Base-by-base conservation (phyloP, 257 asterid species). In the Mitragyna speciosa region DNA sequence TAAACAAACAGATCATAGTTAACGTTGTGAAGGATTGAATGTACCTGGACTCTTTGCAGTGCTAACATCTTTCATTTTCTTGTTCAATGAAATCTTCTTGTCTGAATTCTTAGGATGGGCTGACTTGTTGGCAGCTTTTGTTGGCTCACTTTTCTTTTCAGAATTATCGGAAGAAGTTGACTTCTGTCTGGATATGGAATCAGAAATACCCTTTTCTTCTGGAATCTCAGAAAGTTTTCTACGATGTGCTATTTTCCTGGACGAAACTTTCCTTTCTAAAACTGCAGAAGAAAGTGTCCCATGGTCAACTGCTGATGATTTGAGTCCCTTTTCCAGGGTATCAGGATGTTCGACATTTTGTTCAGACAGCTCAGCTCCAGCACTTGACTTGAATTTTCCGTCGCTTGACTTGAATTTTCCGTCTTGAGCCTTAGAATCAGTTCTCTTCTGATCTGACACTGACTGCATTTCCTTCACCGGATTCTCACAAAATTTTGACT, bases 211-310 rank as follows among this genome's bases (percentile, higher is more conserved):
- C 84, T 82, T 89, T 72, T 90, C 41, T 4, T 36, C 97, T 1
- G 93, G 92, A 61, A 89, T 89, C 82, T 90, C 92, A 28, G 88
- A 83, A 54, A 87, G 81, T 61, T 79, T 83, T 51, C 79, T 72
- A 12, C 39, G 61, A 31, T 58, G 76, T 31, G 72, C 80, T 24
- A 51, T 67, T 24, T 61, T 79, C 83, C 22, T 66, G 51, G 78
- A 28, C 12, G 84, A n/a, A 65, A 56, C 33, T 82, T 85, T 89
- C 79, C 63, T 83, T 59, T 65, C 84, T 36, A 73, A 58, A 45
- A 74, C 43, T 39, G 74, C 84, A 16, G 78, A 56, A 63, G 82
- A 74, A n/a, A 11, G 61, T 15, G 68, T 59, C 61, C 76, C 82
- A 19, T 78, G 83, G 20, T 84, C 85, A 7, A 59, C 72, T 63